Conservation (phyloP, 1,284 basidiomycete genomes). For the Fistulinella staudtii region DNA sequence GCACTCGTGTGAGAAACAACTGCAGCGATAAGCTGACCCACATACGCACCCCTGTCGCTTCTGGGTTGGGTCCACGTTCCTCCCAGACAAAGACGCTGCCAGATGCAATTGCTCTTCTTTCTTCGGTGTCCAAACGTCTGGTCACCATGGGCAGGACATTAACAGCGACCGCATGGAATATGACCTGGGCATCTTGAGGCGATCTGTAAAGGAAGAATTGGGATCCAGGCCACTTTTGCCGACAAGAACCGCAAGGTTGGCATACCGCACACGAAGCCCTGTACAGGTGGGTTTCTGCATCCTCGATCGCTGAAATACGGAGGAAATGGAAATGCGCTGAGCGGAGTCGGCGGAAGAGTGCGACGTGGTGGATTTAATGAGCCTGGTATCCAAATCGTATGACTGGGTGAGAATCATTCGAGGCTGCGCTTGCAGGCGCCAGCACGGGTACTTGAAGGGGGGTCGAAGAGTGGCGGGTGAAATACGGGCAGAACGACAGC, state of each 20-base stretch:
- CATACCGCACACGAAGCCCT: conserved; percentile 34
- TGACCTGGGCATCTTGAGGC: conserved; percentile 65
- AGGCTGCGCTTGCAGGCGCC: conserved; percentile 19
- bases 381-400: conserved; percentile 19
- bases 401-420: conserved; percentile 27
- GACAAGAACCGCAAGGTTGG: conserved; percentile 22
- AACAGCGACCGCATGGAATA: conserved; percentile 70
- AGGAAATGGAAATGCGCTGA: conserved; percentile 8
- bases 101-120: conserved; percentile 54
- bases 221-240: conserved; percentile 13
- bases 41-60: conserved; percentile 57
- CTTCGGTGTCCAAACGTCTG: conserved; percentile 71
- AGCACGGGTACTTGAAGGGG: conserved; percentile 9
- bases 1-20: conserved; percentile 5
- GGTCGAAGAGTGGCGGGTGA: conserved; percentile 1
- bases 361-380: conserved; percentile 30
- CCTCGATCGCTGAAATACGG: conserved; percentile 11
- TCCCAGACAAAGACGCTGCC: conserved; percentile 84
- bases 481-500: conserved; percentile 10
- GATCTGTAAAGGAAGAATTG: conserved; percentile 40
- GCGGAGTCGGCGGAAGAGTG: conserved; percentile 19
- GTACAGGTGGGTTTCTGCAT: conserved; percentile 49
- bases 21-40: background rate
- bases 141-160: conserved; percentile 64
- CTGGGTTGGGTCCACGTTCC: conserved; percentile 68